phyloP scores from a whole-genome alignment of 2,329 filamentous ascomycete species.

The Rhinocladiella mackenziei region DNA sequence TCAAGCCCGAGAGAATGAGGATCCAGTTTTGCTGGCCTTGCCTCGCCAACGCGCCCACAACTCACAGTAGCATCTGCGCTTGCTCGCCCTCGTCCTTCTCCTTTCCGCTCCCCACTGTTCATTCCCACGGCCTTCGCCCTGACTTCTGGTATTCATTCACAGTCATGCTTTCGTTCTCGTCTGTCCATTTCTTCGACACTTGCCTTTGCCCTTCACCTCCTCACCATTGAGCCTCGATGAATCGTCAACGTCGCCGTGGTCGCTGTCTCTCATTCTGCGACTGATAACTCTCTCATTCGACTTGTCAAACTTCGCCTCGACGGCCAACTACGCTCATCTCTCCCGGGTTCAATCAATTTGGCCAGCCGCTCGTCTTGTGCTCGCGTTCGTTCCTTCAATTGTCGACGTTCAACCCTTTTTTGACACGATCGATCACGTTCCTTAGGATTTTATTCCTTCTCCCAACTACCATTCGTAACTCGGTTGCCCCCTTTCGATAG shows the following conservation, averaged over 20 bases:
- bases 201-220: conserved; percentile 6
- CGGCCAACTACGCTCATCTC: conserved; percentile 11
- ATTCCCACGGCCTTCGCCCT: conserved; percentile 3
- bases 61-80: not conserved
- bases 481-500: too few relatives aligned
- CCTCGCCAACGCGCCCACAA: too few relatives aligned
- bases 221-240: conserved; percentile 29
- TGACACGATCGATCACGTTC: conserved; percentile 17
- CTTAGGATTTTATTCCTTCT: conserved; percentile 9
- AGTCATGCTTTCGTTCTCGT: conserved; percentile 15
- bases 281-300: conserved; percentile 28
- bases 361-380: conserved; percentile 22
- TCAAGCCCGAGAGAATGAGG: not conserved
- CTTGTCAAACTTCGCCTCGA: conserved; percentile 18
- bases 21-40: too few relatives aligned
- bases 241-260: conserved; percentile 32
- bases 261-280: conserved; percentile 29
- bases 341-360: conserved; percentile 19
- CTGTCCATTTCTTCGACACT: conserved; percentile 5
- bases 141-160: not conserved
- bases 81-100: conserved; percentile 5
- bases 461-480: too few relatives aligned
- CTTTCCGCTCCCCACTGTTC: conserved; percentile 7
- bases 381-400: conserved; percentile 26
- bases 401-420: conserved; percentile 12